Evolutionary conservation across 345 rosid species (phyloP), one percentile per base, ranked within the genome.

Genomic region (Psidium friedrichsthalianum): DNA sequence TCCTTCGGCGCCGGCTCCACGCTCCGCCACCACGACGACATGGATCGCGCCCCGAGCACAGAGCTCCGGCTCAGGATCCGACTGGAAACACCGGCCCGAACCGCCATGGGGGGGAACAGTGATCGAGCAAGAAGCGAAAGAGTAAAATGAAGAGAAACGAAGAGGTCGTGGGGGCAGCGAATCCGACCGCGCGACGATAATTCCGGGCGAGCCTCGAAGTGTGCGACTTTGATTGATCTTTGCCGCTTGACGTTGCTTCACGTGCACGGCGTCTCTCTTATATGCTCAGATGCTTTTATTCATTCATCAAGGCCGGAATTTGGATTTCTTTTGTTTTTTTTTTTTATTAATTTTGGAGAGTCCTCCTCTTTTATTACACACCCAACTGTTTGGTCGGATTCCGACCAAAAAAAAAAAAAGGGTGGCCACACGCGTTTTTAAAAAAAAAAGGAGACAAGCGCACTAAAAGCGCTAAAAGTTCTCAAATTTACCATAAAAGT

Each of bases 1-100:
- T 97, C 99, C 88, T 94, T 97, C 14, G 97, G 89, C 24, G 98
- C 99, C 11, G 97, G 97, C 92, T 94, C 95, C 42, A 97, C 95
- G 94, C 86, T 92, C 82, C 90, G 88, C 98, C 99, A 97, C 98
- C 95, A 93, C 32, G 98, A 94, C 21, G 97, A 93, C 94, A 96
- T 91, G 84, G 89, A 90, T 90, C 98, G 91, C 56, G 89, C 84
- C 78, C 94, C 92, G 3, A 84, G 74, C 21, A 29, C 74, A 29
- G 93, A 87, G 90, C 86, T 84, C 85, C 86, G 90, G 78, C 51
- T 76, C 59, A 87, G 55, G 32, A 88, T 42, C 83, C 90, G 87
- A 13, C 90, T 20, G 29, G 91, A 61, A 40, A 89, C 12, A 21
- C 80, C 80, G 80, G 80, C 80, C 13, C 80, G 80, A 21, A 36